Percentiles rank a stretch among this genome's conserved stretches.
Evolutionary conservation across 108 stramenopile species (phyloP).

Genomic region (Mayamaea pseudoterrestris): DNA sequence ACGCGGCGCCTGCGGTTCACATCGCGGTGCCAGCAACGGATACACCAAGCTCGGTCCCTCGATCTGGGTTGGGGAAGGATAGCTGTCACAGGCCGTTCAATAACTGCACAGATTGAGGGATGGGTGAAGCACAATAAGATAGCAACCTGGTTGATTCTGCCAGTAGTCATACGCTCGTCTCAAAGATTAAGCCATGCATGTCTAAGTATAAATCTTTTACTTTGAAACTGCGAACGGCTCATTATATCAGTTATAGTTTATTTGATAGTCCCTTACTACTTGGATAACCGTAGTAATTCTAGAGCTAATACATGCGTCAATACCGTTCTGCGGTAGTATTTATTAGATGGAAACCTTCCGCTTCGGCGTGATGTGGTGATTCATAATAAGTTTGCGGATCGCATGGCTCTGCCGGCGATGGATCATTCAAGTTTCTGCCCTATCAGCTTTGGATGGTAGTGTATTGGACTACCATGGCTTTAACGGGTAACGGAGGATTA

Average conservation of each 20-base stretch:
- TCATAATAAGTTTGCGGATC: constrained; percentile 93
- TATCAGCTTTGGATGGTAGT: constrained; percentile 96
- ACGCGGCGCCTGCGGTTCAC: too few species aligned
- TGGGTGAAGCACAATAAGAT: too few species aligned
- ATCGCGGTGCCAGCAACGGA: too few species aligned
- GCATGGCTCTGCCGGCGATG: constrained; percentile 72
- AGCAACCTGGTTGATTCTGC: constrained; percentile 99
- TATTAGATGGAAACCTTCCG: constrained; percentile 95
- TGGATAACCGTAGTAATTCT: constrained; percentile 98
- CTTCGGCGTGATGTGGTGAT: constrained; percentile 84
- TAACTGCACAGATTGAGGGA: too few species aligned
- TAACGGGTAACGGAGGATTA: constrained; percentile 92
- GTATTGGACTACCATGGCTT: constrained; percentile 95
- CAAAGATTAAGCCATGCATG: constrained; percentile 99
- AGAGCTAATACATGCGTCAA: constrained; percentile 96
- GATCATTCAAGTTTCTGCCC: constrained; percentile 96
- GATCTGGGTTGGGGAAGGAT: too few species aligned
- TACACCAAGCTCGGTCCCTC: too few species aligned
- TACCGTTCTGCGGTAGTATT: constrained; percentile 83
- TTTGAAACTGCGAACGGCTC: constrained; percentile 92
- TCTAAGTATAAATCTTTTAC: constrained; percentile 95
- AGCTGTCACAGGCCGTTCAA: too few species aligned
- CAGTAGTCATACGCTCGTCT: constrained; percentile 99
- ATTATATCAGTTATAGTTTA: constrained; percentile 99
- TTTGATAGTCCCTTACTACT: constrained; percentile 98